phyloP scores from a whole-genome alignment of 2,329 filamentous ascomycete genomes.

The Pleochaeta shiraiana region DNA sequence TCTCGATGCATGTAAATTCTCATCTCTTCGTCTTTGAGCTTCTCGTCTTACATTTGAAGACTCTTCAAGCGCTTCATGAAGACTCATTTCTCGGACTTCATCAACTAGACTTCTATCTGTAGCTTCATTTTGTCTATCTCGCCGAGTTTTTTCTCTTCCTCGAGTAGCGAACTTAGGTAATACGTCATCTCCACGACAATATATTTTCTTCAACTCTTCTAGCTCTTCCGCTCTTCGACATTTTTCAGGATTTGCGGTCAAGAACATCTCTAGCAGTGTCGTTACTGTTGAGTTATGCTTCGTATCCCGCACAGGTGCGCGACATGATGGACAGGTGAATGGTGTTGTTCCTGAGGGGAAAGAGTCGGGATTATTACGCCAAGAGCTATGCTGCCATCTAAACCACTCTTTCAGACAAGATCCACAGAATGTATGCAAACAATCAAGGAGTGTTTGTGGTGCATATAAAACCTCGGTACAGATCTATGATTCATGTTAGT shows the following conservation, averaged over 20 bases:
- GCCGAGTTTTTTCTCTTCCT: constrained; percentile 27
- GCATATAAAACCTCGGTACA: constrained; percentile 91
- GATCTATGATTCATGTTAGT: too few relatives aligned
- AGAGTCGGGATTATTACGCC: constrained; percentile 12
- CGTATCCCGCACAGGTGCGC: constrained; percentile 66
- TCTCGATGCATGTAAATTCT: constrained; percentile 8
- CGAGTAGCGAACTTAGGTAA: constrained; percentile 36
- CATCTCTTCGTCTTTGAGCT: constrained; percentile 14
- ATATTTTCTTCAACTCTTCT: constrained; percentile 50
- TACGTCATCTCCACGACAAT: constrained; percentile 64
- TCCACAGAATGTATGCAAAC: constrained; percentile 89
- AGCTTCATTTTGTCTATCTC: constrained; percentile 30
- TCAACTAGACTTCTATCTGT: constrained; percentile 16
- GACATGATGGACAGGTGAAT: constrained; percentile 87
- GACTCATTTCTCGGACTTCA: constrained; percentile 17
- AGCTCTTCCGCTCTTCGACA: constrained; percentile 50
- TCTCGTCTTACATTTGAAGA: constrained; percentile 13
- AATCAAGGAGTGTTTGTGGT: constrained; percentile 77
- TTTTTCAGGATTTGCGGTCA: constrained; percentile 58
- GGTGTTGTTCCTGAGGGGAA: constrained; percentile 16
- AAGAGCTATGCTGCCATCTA: constrained; percentile 34
- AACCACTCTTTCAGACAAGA: constrained; percentile 97
- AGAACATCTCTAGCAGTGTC: constrained; percentile 72
- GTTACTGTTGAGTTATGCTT: constrained; percentile 79
- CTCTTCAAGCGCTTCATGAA: constrained; percentile 40